Evolutionary conservation across 2,329 filamentous ascomycete genomes (phyloP).

Genomic region (Sporothrix mexicana): DNA sequence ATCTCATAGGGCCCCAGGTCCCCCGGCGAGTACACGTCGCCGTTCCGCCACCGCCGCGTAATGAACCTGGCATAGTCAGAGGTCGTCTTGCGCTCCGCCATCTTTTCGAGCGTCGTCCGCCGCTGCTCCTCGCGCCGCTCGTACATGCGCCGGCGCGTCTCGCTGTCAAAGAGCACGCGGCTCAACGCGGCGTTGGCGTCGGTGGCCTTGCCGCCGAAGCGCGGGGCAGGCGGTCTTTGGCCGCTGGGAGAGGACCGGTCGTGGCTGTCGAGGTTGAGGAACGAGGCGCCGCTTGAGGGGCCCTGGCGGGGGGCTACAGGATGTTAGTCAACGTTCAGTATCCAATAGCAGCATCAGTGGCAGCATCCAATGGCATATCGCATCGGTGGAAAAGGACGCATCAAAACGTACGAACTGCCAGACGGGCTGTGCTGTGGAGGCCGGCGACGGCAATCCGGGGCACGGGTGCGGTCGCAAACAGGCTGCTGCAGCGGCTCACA

Average conservation of each 20-base stretch:
- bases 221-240: not conserved
- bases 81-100: constrained; percentile 49
- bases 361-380: no score
- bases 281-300: constrained; percentile 35
- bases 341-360: no score
- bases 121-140: constrained; percentile 31
- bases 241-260: not conserved
- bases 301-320: not conserved
- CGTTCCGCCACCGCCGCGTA: constrained; percentile 72
- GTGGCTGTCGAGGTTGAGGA: constrained; percentile 36
- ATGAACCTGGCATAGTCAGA: constrained; percentile 67
- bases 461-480: constrained; percentile 21
- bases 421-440: constrained; percentile 34
- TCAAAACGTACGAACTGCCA: constrained; percentile 26
- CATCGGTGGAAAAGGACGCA: not conserved
- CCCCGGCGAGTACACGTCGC: constrained; percentile 89
- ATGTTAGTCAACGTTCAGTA: not conserved
- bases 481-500: constrained; percentile 10
- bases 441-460: constrained; percentile 34
- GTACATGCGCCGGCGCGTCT: constrained; percentile 32
- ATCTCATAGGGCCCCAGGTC: constrained; percentile 81
- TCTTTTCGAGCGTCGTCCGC: constrained; percentile 48
- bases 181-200: constrained; percentile 34
- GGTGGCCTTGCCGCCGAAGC: not conserved
- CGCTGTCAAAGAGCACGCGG: constrained; percentile 36